Evolutionary conservation across 106 monocot species (phyloP), one percentile per base, ranked within the genome.

Genomic region (Allium cepa): DNA sequence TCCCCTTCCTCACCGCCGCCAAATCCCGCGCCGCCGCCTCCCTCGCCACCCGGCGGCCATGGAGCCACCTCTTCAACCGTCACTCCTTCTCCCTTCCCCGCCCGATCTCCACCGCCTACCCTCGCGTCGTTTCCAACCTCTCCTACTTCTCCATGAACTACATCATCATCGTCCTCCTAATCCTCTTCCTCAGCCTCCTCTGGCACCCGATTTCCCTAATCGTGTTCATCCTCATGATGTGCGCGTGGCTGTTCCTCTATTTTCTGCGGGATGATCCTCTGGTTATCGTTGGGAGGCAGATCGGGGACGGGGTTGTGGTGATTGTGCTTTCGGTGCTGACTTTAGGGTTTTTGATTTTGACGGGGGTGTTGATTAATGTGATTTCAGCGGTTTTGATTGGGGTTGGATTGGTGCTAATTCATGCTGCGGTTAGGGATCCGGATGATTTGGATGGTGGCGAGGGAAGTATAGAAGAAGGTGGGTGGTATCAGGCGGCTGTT

Each of bases 61-160:
- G 91, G 96, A 71, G 79, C 47, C 82, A 92, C 74, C 49, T 97
- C 50, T 62, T 62, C 57, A 69, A 72, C 65, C 82, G 72, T 17
- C 91, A 81, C 71, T 80, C 84, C 75, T 76, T 91, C 60, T 17
- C 63, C 67, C 76, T 91, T 56, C 91, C 95, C 7, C 71, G 26
- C 8, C 76, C 79, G 83, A 88, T 53, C 60, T 73, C 78, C 69
- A 88, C 86, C 6, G 82, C 82, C 63, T 84, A 82, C 81, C 71
- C 75, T 78, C 81, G 96, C 27, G 73, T 82, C 79, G 88, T 91
- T 52, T 73, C 68, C 65, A 96, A 96, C 79, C 46, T 66, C 57
- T 57, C 50, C 67, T 80, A 91, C 83, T 96, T 88, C 78, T 59
- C 85, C 79, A 78, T 79, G 81, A 91, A 96, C 81, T 96, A 96